Evolutionary conservation across 345 rosid genomes (phyloP).

Genomic region (Noccaea caerulescens): DNA sequence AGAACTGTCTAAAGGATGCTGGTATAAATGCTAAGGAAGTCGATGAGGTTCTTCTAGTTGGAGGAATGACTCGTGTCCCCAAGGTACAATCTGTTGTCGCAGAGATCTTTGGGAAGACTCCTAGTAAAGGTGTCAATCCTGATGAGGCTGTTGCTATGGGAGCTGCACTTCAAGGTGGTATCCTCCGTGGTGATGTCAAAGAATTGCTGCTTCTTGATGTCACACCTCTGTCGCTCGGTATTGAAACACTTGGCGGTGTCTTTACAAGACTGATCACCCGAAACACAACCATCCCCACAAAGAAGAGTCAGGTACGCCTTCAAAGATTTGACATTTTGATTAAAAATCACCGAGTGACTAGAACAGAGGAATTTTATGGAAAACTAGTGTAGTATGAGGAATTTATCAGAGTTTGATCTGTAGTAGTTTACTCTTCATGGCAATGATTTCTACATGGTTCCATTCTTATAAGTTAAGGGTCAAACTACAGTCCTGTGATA

Average conservation of each 20-base stretch:
- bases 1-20: conserved; percentile 85
- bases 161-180: conserved; percentile 92
- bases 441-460: neutral
- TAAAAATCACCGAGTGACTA: neutral
- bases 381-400: neutral
- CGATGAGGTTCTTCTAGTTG: conserved; percentile 85
- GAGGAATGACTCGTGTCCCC: conserved; percentile 99
- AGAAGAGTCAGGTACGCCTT: conserved; percentile 73
- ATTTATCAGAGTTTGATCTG: neutral
- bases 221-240: conserved; percentile 86
- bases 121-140: conserved; percentile 90
- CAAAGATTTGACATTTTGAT: neutral
- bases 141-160: conserved; percentile 93
- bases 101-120: conserved; percentile 79
- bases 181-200: conserved; percentile 92
- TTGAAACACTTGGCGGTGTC: conserved; percentile 88
- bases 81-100: conserved; percentile 79
- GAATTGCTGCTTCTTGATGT: conserved; percentile 87
- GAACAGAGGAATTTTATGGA: neutral
- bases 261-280: conserved; percentile 72
- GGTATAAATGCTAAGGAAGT: conserved; percentile 68
- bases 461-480: neutral
- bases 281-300: conserved; percentile 89
- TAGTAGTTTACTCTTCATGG: conserved; percentile 8
- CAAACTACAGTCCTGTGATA: neutral